phyloP scores from a whole-genome alignment of 1,284 basidiomycete genomes.

The Veloporphyrellus conicus region DNA sequence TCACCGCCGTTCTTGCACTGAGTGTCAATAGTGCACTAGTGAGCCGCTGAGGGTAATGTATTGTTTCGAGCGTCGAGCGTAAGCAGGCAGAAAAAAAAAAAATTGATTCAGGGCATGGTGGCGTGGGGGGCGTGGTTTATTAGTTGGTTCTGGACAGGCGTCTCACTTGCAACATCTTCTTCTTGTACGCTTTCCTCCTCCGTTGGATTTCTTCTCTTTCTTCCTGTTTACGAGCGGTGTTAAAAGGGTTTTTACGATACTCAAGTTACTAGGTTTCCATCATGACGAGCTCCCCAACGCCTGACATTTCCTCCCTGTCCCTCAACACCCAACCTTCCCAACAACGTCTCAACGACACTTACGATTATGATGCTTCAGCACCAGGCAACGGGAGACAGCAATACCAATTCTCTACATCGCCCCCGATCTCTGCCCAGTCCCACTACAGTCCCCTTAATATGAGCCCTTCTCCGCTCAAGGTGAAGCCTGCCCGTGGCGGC shows the following conservation, averaged over 20 bases:
- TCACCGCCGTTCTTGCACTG: constrained; percentile 9
- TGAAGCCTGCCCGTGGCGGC: constrained; percentile 60
- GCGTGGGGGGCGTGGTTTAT: constrained; percentile 27
- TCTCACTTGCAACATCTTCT: constrained; percentile 1
- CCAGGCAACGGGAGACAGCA: constrained; percentile 47
- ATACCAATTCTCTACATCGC: constrained; percentile 68
- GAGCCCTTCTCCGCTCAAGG: constrained; percentile 67
- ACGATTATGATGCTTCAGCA: constrained; percentile 68
- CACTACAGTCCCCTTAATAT: constrained; percentile 61
- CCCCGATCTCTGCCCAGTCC: constrained; percentile 59
- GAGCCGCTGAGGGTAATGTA: too few relatives aligned
- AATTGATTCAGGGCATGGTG: constrained; percentile 23
- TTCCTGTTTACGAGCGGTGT: constrained; percentile 20
- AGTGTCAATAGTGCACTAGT: too few relatives aligned
- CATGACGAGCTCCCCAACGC: constrained; percentile 72
- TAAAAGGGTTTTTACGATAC: constrained; percentile 11
- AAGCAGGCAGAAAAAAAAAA: neutral
- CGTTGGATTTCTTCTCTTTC: constrained; percentile 6
- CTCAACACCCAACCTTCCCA: constrained; percentile 57
- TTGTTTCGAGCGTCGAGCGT: too few relatives aligned
- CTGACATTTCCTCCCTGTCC: constrained; percentile 71
- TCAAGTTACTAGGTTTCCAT: constrained; percentile 32
- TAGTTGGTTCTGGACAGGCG: constrained; percentile 16
- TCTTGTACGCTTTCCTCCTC: constrained; percentile 15
- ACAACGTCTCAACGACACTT: constrained; percentile 78